phyloP scores from a whole-genome alignment of 768 basidiomycete species.

The Scleroderma citrinum region DNA sequence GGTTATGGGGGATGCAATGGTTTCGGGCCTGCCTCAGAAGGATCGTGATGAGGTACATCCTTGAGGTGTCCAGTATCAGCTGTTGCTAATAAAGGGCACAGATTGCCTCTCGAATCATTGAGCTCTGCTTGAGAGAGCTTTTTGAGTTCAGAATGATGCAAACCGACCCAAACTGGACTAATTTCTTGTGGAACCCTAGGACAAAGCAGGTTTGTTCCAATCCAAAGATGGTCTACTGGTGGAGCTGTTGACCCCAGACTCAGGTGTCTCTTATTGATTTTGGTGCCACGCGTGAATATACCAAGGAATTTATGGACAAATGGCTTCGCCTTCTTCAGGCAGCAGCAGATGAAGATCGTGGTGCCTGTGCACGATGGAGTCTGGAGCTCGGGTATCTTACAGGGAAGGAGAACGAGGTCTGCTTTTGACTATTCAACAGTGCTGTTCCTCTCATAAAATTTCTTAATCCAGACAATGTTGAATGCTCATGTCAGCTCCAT shows the following conservation, averaged over 20 bases:
- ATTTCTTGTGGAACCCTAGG: conserved; percentile 81
- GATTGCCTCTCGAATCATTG: conserved; percentile 81
- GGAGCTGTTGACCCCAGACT: not conserved
- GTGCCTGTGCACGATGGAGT: conserved; percentile 67
- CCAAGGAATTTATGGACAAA: conserved; percentile 76
- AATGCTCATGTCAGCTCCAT: conserved; percentile 82
- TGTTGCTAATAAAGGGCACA: conserved; percentile 24
- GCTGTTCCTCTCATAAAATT: not conserved
- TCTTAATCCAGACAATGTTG: conserved; percentile 55
- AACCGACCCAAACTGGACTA: conserved; percentile 98
- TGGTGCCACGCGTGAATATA: conserved; percentile 88
- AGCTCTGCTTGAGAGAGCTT: conserved; percentile 84
- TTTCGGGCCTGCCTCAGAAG: conserved; percentile 49
- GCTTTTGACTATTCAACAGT: not conserved
- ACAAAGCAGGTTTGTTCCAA: conserved; percentile 48
- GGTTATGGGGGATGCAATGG: conserved; percentile 65
- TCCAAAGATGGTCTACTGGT: not conserved
- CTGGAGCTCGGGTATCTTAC: conserved; percentile 85
- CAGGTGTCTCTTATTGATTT: conserved; percentile 91
- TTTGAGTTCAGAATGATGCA: conserved; percentile 94
- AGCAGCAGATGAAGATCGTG: conserved; percentile 62
- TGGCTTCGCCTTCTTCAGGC: conserved; percentile 85
- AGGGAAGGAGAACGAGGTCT: conserved; percentile 77
- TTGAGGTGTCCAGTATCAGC: not conserved
- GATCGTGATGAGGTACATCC: conserved; percentile 68